phyloP scores from a whole-genome alignment of 768 basidiomycete genomes.

The Naganishia vaughanmartiniae region DNA sequence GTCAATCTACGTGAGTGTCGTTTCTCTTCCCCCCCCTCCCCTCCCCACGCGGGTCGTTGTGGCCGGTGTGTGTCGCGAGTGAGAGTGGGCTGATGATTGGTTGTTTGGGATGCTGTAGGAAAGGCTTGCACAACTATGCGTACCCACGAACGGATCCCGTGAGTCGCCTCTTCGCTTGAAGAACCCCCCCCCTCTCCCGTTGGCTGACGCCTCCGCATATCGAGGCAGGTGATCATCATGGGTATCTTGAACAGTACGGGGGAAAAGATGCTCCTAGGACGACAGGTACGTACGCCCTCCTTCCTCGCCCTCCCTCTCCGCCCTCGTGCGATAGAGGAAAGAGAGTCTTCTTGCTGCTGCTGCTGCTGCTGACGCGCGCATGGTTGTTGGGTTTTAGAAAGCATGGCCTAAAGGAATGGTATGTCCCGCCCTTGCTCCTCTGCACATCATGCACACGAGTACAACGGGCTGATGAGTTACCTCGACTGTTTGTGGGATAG shows the following conservation, averaged over 20 bases:
- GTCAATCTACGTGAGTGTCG: conserved; percentile 67
- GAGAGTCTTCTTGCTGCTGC: too few relatives aligned
- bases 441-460: not conserved
- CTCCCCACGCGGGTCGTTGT: too few relatives aligned
- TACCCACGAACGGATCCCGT: conserved; percentile 52
- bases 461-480: not conserved
- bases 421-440: not conserved
- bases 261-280: conserved; percentile 80
- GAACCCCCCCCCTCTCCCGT: too few relatives aligned
- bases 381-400: conserved; percentile 10
- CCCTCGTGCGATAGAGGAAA: too few relatives aligned
- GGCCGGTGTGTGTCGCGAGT: too few relatives aligned
- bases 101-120: conserved; percentile 55
- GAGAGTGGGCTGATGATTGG: too few relatives aligned
- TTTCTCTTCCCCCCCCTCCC: too few relatives aligned
- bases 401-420: conserved; percentile 33
- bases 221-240: conserved; percentile 78
- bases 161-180: too few relatives aligned
- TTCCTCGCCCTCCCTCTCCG: too few relatives aligned
- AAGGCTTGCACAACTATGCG: conserved; percentile 78
- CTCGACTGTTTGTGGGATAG: conserved; percentile 51
- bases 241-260: conserved; percentile 73
- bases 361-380: too few relatives aligned
- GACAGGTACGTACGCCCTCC: conserved; percentile 62
- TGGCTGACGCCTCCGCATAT: not conserved